Conservation (phyloP, 2,329 filamentous ascomycete genomes). For the Trichoderma simmonsii region DNA sequence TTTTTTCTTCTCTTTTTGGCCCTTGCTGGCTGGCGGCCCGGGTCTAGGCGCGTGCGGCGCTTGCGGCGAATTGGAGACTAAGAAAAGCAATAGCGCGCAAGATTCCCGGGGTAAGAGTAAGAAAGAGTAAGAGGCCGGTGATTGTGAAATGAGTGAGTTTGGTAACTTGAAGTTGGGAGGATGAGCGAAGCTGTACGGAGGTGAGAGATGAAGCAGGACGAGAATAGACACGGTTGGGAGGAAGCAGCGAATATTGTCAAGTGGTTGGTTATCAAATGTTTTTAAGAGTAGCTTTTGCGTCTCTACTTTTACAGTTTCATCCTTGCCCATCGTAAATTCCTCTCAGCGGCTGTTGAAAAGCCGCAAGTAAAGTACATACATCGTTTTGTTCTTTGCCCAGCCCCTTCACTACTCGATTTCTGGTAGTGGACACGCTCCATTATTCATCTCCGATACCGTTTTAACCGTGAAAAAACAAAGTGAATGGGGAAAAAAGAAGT, state of each 20-base stretch:
- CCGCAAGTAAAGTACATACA: not conserved
- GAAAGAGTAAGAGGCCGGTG: not conserved
- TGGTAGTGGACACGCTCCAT: not conserved
- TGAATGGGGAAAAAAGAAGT: not conserved
- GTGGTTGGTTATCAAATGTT: not conserved
- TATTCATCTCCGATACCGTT: conserved; percentile 3
- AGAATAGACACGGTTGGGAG: not conserved
- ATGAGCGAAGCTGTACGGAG: not conserved
- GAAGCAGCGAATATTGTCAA: not conserved
- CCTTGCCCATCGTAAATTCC: not conserved
- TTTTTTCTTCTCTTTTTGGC: not conserved
- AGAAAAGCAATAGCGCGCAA: not conserved
- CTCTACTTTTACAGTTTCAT: not conserved
- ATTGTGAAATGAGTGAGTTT: not conserved
- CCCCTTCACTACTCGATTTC: not conserved
- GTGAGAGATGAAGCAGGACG: not conserved
- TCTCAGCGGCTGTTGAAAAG: not conserved
- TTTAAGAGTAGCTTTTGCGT: not conserved
- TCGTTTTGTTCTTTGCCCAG: not conserved
- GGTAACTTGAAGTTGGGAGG: too few relatives aligned
- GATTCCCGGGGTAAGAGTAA: not conserved
- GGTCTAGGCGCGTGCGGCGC: conserved; percentile 5
- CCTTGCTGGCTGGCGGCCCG: not conserved
- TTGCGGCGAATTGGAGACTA: not conserved
- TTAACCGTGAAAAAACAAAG: not conserved